Base-by-base conservation (phyloP, 805 yeast species). In the Wickerhamiella vanderwaltii region DNA sequence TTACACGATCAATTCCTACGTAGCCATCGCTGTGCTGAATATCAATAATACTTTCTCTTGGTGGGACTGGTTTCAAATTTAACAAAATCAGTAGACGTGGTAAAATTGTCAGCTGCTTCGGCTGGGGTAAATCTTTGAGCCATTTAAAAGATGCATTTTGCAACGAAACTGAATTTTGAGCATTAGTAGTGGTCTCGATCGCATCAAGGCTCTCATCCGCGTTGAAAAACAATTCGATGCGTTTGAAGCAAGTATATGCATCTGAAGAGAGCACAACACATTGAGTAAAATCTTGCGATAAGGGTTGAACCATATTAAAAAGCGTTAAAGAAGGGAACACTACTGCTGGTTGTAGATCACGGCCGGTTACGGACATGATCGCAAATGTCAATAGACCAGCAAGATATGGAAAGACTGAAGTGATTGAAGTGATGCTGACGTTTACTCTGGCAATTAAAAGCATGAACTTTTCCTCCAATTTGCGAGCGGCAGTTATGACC, bases 281-380 rank as follows among this genome's bases (percentile, higher is more conserved):
- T 11, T 73, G 65, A 4, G 75, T 68, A 22, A 80, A 65, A 31
- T 77, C 66, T 47, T 78, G 59, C 1, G 84, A 76, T 51, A 79
- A 51, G 3, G 93, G 93, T 35, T 80, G 58, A 61, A 80, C 60
- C 48, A 79, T 67, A 37, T 75, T 78, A 65, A 80, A 82, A 42
- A 80, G 62, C 0, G 87, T 68, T 31, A 82, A 62, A 2, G 91
- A 76, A 1, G 91, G 72, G 54, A 82, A 82, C 17, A 82, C 70
- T 20, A 69, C 64, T 6, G 85, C 81, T 1, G 91, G 75, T 46
- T 65, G 62, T 41, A 66, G 57, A 17, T 42, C 43, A 13, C 60
- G 58, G 43, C 68, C 65, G 4, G 73, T 66, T 26, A 71, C 62
- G 34, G 66, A 65, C 51, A 69, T 58, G 2, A 65, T 60, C 24